These are phyloP conservation scores for Balakata baccata DNA, from an alignment of 345 rosid species.

Conservation along the genomic window DNA sequence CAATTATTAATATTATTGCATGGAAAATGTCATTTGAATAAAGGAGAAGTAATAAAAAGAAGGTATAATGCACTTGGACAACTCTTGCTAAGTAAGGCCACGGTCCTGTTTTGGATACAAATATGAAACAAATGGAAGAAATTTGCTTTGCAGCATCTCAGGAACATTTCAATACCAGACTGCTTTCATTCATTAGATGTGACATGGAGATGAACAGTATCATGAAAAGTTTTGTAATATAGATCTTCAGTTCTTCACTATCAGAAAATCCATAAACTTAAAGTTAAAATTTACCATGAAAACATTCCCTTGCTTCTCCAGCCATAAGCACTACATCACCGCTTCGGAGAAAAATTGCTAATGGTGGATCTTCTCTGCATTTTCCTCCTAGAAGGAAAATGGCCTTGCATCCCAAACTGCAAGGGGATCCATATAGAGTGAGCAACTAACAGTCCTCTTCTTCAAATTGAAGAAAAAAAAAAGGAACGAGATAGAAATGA, in stretches of 20 bases:
- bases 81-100: too few species aligned
- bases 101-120: too few species aligned
- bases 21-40: too few species aligned
- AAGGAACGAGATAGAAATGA: not conserved
- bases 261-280: not conserved
- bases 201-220: not conserved
- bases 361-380: slow-evolving; percentile 65
- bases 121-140: not conserved
- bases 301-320: slow-evolving; percentile 92
- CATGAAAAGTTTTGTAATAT: not conserved
- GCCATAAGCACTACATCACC: slow-evolving; percentile 95
- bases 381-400: slow-evolving; percentile 92
- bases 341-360: slow-evolving; percentile 88
- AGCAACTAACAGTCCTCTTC: slow-evolving; percentile 5
- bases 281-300: slow-evolving; percentile 56
- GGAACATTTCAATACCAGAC: not conserved
- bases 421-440: not conserved
- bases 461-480: not conserved
- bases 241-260: not conserved
- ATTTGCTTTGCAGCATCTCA: not conserved
- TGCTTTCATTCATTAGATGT: not conserved
- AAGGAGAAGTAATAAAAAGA: too few species aligned
- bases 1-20: too few species aligned
- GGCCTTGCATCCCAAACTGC: slow-evolving; percentile 93
- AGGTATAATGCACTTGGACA: too few species aligned